These are phyloP conservation scores for Epithele typhae DNA, from an alignment of 768 basidiomycete genomes.

Conservation along the genomic window DNA sequence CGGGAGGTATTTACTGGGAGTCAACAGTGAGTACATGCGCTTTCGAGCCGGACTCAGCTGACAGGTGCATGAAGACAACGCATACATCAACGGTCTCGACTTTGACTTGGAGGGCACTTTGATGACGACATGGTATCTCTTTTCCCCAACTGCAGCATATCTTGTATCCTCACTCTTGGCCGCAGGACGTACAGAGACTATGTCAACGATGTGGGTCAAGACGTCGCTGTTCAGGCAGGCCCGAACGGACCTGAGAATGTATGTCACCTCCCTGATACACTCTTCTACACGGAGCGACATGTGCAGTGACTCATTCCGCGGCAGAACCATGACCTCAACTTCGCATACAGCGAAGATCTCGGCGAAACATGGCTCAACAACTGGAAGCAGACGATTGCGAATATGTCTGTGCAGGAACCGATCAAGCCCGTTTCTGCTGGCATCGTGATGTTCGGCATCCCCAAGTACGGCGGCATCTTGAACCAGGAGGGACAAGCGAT, in stretches of 20 bases:
- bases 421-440: conserved; percentile 32
- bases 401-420: conserved; percentile 20
- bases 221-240: conserved; percentile 35
- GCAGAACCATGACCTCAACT: conserved; percentile 36
- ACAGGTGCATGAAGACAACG: no score
- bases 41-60: no score
- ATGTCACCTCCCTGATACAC: background rate
- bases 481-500: conserved; percentile 32
- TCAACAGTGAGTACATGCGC: conserved; percentile 25
- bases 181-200: conserved; percentile 35
- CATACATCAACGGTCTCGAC: conserved; percentile 36
- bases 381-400: conserved; percentile 31
- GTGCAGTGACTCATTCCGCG: background rate
- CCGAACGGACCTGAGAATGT: conserved; percentile 38
- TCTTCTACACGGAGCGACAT: background rate
- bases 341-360: conserved; percentile 26
- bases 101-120: conserved; percentile 28
- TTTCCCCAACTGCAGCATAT: background rate
- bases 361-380: conserved; percentile 33
- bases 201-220: conserved; percentile 34
- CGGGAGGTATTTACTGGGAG: conserved; percentile 33
- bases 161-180: background rate
- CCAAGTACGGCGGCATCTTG: conserved; percentile 33
- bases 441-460: conserved; percentile 32
- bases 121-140: conserved; percentile 32